Conservation (phyloP, 139 green algal genomes). For the Closterium sp. region DNA sequence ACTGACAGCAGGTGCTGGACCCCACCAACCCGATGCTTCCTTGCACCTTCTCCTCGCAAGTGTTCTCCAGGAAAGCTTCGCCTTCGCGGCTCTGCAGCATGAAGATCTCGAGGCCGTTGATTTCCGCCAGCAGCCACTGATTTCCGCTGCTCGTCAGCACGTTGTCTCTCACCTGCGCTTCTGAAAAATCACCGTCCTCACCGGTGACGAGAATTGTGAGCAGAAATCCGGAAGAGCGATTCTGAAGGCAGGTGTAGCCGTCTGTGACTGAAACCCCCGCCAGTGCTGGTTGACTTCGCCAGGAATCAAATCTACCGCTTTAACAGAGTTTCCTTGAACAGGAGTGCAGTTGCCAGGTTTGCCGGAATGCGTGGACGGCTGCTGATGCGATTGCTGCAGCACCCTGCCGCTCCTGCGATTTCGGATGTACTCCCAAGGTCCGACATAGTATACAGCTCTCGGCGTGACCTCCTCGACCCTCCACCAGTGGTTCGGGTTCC, state of each 20-base stretch:
- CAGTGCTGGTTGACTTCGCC: neutral
- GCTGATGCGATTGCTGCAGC: neutral
- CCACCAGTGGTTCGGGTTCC: neutral
- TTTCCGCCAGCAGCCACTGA: neutral
- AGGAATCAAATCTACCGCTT: neutral
- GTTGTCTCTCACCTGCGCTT: neutral
- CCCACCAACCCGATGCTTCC: neutral
- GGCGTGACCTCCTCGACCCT: neutral
- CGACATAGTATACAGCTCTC: neutral
- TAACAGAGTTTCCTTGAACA: neutral
- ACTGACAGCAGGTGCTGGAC: neutral
- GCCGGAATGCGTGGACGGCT: neutral
- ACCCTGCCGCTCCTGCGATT: neutral
- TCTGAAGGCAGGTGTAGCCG: neutral
- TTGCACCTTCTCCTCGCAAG: neutral
- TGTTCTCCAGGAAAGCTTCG: neutral
- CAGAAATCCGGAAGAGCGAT: neutral
- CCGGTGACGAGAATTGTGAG: neutral
- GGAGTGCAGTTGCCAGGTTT: neutral
- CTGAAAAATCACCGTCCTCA: too few relatives aligned
- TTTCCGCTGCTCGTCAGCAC: neutral
- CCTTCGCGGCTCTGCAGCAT: neutral
- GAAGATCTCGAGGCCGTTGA: neutral
- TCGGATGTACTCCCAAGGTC: neutral
- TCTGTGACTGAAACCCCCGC: neutral